These are phyloP conservation scores for Omphalotus guepiniiformis DNA, from an alignment of 768 basidiomycete species.

Conservation along the genomic window DNA sequence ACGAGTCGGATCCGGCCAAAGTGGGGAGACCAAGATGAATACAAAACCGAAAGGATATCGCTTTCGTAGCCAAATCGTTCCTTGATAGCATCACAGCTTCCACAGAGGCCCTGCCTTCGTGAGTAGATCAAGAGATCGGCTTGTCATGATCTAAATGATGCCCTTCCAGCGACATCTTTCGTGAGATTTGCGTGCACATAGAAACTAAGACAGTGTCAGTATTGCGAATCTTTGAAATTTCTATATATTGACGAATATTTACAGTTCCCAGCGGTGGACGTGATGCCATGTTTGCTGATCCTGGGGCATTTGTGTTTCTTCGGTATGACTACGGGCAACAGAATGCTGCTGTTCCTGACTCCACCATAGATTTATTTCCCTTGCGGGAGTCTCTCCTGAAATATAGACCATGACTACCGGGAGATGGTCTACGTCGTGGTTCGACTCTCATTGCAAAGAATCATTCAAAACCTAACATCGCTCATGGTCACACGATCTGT, in stretches of 20 bases:
- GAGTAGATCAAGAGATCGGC: slow-evolving; percentile 25
- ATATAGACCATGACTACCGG: slow-evolving; percentile 80
- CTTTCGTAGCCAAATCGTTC: slow-evolving; percentile 71
- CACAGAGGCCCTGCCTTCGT: slow-evolving; percentile 69
- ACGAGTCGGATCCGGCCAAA: slow-evolving; percentile 72
- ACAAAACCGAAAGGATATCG: slow-evolving; percentile 67
- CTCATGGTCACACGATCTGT: slow-evolving; percentile 68
- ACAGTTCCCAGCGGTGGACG: slow-evolving; percentile 67
- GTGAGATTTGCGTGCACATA: slow-evolving; percentile 83
- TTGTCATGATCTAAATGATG: slow-evolving; percentile 11
- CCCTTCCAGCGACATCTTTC: slow-evolving; percentile 65
- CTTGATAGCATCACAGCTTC: slow-evolving; percentile 72
- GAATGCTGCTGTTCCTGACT: not conserved
- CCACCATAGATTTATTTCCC: slow-evolving; percentile 76
- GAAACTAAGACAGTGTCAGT: slow-evolving; percentile 73
- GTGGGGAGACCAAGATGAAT: slow-evolving; percentile 53
- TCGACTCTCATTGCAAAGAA: slow-evolving; percentile 85
- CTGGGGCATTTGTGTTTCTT: slow-evolving; percentile 90
- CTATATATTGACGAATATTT: not conserved
- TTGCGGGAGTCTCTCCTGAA: slow-evolving; percentile 84
- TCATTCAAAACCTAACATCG: slow-evolving; percentile 87
- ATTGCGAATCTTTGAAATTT: not conserved
- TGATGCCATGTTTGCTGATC: slow-evolving; percentile 72
- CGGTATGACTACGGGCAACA: slow-evolving; percentile 37
- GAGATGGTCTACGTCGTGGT: slow-evolving; percentile 69